Conservation (phyloP, 75 land plant genomes). For the Selaginella tamariscina region DNA sequence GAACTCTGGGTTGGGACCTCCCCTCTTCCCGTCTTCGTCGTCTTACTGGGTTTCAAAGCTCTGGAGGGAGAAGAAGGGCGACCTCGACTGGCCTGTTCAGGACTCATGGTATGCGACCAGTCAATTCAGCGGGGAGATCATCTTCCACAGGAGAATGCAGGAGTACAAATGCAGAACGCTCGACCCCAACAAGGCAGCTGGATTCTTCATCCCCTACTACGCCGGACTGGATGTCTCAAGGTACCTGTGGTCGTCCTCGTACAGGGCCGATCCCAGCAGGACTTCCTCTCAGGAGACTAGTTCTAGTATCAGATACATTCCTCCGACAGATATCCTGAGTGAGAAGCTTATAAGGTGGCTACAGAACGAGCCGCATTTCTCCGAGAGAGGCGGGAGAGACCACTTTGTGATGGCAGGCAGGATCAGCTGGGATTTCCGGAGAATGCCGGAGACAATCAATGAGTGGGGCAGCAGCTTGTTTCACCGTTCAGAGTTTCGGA, state of each 20-base stretch:
- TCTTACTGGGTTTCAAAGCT: background rate
- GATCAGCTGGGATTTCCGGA: conserved; percentile 77
- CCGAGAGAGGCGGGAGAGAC: conserved; percentile 38
- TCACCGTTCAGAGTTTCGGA: conserved; percentile 37
- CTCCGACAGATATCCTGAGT: conserved; percentile 36
- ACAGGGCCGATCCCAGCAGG: conserved; percentile 21
- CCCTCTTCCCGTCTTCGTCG: background rate
- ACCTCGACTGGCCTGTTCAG: background rate
- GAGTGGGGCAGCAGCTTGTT: conserved; percentile 57
- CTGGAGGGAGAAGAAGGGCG: background rate
- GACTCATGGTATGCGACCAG: conserved; percentile 55
- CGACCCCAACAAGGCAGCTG: conserved; percentile 38
- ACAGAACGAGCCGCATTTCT: conserved; percentile 15
- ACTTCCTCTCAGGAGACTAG: conserved; percentile 17
- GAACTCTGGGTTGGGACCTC: conserved; percentile 49
- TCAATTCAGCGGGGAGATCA: conserved; percentile 51
- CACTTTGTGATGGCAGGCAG: conserved; percentile 63
- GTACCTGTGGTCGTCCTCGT: conserved; percentile 36
- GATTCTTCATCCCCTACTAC: conserved; percentile 74
- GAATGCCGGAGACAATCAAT: conserved; percentile 22
- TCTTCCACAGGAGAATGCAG: conserved; percentile 46
- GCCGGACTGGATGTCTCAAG: conserved; percentile 62
- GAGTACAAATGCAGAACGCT: conserved; percentile 50
- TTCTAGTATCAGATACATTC: conserved; percentile 4
- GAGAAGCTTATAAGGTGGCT: conserved; percentile 42